These are phyloP conservation scores for Aspergillus chevalieri DNA, from an alignment of 2,329 filamentous ascomycete genomes.

Conservation along the genomic window DNA sequence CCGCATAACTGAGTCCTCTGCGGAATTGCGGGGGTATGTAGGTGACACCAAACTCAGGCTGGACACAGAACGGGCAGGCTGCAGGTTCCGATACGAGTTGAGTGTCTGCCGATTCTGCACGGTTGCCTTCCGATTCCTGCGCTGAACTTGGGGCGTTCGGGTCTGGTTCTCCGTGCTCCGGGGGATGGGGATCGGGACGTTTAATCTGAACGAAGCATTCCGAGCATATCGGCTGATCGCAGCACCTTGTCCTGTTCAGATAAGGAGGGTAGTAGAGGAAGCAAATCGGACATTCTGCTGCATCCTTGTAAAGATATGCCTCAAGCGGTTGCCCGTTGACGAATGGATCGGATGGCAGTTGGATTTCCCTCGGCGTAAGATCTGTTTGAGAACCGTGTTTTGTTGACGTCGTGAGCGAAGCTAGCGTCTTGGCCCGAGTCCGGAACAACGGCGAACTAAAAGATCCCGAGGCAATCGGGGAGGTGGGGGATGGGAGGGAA, in stretches of 20 bases:
- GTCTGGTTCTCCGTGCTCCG: slow-evolving; percentile 60
- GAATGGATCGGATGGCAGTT: slow-evolving; percentile 72
- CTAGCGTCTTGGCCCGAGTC: slow-evolving; percentile 80
- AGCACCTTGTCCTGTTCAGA: slow-evolving; percentile 89
- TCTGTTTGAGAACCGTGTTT: slow-evolving; percentile 68
- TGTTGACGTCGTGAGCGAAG: slow-evolving; percentile 70
- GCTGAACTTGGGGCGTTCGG: slow-evolving; percentile 26
- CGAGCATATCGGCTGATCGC: slow-evolving; percentile 92
- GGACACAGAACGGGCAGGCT: slow-evolving; percentile 89
- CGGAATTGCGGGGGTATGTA: slow-evolving; percentile 87
- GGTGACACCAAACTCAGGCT: slow-evolving; percentile 92
- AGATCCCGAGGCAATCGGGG: slow-evolving; percentile 47
- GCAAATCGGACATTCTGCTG: slow-evolving; percentile 88
- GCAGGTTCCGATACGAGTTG: slow-evolving; percentile 85
- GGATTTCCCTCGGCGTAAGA: slow-evolving; percentile 68
- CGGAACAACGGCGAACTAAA: slow-evolving; percentile 60
- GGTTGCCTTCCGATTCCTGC: slow-evolving; percentile 25
- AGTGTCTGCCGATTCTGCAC: slow-evolving; percentile 43
- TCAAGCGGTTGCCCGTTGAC: slow-evolving; percentile 94
- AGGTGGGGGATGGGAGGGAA: slow-evolving; percentile 53
- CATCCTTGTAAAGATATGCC: slow-evolving; percentile 87
- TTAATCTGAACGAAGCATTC: slow-evolving; percentile 99
- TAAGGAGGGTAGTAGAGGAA: slow-evolving; percentile 94
- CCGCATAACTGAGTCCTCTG: slow-evolving; percentile 67
- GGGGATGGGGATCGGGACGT: slow-evolving; percentile 80